Base-by-base conservation (phyloP, 2,329 filamentous ascomycete species). In the Trichophyton benhamiae region DNA sequence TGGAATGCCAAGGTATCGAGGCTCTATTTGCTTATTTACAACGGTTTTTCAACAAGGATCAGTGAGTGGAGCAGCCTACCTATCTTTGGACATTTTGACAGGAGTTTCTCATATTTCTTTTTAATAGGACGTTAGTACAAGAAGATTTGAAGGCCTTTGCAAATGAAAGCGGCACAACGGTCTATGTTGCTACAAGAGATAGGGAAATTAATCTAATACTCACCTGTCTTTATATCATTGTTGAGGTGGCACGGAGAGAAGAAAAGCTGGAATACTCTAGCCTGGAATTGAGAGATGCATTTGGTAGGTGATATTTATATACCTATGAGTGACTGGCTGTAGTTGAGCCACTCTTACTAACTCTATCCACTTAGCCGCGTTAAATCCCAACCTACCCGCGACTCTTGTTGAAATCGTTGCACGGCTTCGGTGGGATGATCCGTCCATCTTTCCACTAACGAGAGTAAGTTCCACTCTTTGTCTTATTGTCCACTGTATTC, bases 351-450 rank as follows among this genome's bases (percentile, higher is more conserved):
- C 42, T 68, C 68, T 65, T 68, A 62, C 64, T 62, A 64, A 66
- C 44, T 68, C 15, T 22, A 67, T 61, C 69, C 71, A 68, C 62
- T 67, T 71, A 82, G 82, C 83, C 63, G 76, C 76, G 8, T 73
- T 89, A 58, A 78, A 84, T 25, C 89, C 89, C 0, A 82, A 82
- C 60, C 74, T 95, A 57, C 80, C 91, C 17, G 81, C 87, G 57
- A 86, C 87, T 61, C 80, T 95, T 72, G 82, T 91, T 33, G 83
- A 86, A 57, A 81, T 83, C 20, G 83, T 84, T 36, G 83, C 85
- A 3, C 86, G 83, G 67, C 74, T 89, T 61, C 82, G 88, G 60
- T 91, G 87, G 87, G 86, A 89, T 62, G 79, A 81, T 63, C 73
- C 74, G 7, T 73, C 76, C 42, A 77, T 77, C 64, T 72, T 81